Base-by-base conservation (phyloP, 2,329 filamentous ascomycete genomes). In the Mycosphaerella sp. region DNA sequence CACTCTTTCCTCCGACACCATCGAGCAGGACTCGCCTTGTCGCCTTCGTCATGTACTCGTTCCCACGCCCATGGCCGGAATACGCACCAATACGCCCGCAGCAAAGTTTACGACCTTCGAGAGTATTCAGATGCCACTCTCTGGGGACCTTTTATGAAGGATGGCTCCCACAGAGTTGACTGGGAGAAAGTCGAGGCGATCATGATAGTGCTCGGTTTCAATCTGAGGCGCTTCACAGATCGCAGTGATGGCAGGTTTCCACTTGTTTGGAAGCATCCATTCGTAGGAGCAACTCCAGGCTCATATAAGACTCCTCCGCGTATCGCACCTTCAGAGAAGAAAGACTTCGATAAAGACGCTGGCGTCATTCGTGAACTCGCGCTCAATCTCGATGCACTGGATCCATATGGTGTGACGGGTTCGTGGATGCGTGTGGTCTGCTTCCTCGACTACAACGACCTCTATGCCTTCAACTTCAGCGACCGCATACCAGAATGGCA, bases 161-260 rank as follows among this genome's bases (percentile, higher is more conserved):
- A 89, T 62, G 79, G 77, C 1, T 76, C 73, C 2, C 75, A 75
- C 46, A 67, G 69, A 4, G 82, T 87, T 0, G 86, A 91, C 67
- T 91, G 87, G 87, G 85, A 90, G 67, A 87, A 86, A 70, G 70
- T 89, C 9, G 86, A 90, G 67, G 82, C 84, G 7, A 79, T 89
- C 48, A 79, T 89, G 74, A 72, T 89, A 3, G 80, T 85, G 2
- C 67, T 90, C 3, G 78, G 78, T 3, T 75, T 78, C 62, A 89
- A 88, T 63, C 73, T 86, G 45, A 67, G 71, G 35, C 63, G 68
- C 8, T 77, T 79, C 57, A 69, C 60, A 18, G 62, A 65, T 43
- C 61, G 72, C 10, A 62, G 62, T 6, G 71, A 72, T 14, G 70
- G 71, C 2, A 68, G 78, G 2, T 77, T 81, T 51, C 68, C 67